A percentile compares a stretch with the other conserved stretches of the same genome.
These are phyloP conservation scores for Penicillium subrubescens DNA, from an alignment of 495 filamentous ascomycete species.

Conservation along the genomic window DNA sequence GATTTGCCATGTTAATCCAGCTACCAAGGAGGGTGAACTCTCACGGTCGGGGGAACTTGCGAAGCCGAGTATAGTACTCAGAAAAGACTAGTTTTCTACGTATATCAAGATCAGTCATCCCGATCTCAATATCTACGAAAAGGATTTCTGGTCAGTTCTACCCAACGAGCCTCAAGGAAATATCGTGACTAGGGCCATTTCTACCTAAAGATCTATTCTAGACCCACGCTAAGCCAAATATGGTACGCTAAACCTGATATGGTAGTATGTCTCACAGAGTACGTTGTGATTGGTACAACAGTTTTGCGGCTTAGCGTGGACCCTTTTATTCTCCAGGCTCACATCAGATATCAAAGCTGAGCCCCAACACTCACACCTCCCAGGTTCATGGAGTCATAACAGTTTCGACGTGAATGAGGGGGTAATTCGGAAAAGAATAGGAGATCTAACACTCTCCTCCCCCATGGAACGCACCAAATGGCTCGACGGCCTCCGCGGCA, in stretches of 20 bases:
- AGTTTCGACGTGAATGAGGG: not conserved
- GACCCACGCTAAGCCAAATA: not conserved
- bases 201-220: not conserved
- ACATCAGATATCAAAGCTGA: constrained; percentile 1
- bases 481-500: constrained; percentile 34
- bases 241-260: not conserved
- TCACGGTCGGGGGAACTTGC: too few species aligned
- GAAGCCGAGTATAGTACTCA: too few species aligned
- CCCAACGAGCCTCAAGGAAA: too few species aligned
- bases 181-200: not conserved
- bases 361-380: not conserved
- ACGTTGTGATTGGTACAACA: not conserved
- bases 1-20: too few species aligned
- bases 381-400: not conserved
- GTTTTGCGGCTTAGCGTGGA: not conserved
- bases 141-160: too few species aligned
- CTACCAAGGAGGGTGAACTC: too few species aligned
- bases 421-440: not conserved
- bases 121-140: too few species aligned
- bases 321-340: not conserved
- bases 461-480: constrained; percentile 26
- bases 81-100: too few species aligned
- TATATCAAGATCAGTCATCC: too few species aligned
- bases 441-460: not conserved
- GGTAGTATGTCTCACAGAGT: not conserved